Evolutionary conservation across 2,329 filamentous ascomycete species (phyloP), one percentile per base, ranked within the genome.

Genomic region (Clonostachys rhizophaga): DNA sequence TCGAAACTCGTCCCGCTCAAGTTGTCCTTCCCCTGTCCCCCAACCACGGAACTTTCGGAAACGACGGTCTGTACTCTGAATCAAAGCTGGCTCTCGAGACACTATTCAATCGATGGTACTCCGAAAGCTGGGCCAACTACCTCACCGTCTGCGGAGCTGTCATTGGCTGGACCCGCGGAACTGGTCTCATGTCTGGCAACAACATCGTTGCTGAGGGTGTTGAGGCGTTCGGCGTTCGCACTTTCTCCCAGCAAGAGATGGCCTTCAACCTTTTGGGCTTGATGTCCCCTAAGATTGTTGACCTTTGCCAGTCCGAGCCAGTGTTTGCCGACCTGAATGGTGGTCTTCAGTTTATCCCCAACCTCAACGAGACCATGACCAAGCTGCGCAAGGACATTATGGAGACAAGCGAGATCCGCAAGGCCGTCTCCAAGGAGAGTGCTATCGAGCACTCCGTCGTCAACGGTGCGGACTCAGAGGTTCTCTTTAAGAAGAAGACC

Each of bases 181-280:
- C 94, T 53, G 94, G 94, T 64, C 83, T 99, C 58, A 99, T 99
- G 92, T 89, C 87, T 55, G 91, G 88, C 61, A 97, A 97, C 78
- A 97, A 99, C 69, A 84, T 97, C 58, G 91, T 97, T 54, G 94
- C 94, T 35, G 92, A 97, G 67, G 94, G 92, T 50, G 90, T 99
- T 48, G 94, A 99, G 75, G 89, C 89, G 58, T 94, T 95, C 55
- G 94, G 94, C 59, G 94, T 97, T 24, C 91, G 94, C 58, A 99
- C 94, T 5, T 99, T 99, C 78, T 97, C 92, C 10, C 94, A 97
- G 72, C 91, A 96, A 66, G 94, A 99, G 70, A 99, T 99, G 94
- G 94, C 94, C 14, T 99, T 99, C 79, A 99, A 99, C 71, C 72
- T 99, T 55, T 82, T 99, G 41, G 92, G 94, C 56, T 81, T 99